Evolutionary conservation across 1,284 basidiomycete genomes (phyloP), one percentile per base, ranked within the genome.

Genomic region (Mycena citricolor): DNA sequence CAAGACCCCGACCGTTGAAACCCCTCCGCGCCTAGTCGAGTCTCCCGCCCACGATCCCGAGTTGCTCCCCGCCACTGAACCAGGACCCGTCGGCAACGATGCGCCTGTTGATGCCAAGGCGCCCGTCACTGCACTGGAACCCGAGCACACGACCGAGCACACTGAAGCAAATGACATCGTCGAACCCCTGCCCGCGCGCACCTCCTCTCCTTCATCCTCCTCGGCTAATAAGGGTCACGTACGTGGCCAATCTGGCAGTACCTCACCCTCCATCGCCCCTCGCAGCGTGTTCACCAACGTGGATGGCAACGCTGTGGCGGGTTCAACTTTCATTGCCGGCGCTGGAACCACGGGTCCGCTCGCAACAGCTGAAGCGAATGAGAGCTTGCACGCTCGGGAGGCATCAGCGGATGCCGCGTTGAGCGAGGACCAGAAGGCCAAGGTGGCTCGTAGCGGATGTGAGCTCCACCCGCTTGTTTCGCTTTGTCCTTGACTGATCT

Each of bases 401-500:
- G 60, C 64, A n/a, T 60, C 57, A 4, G 72, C 73, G 0, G 73
- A 78, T 23, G 60, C 62, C 6, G 61, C 57, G 13, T 57, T 80
- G 50, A 69, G 63, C 6, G 63, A 67, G 13, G 74, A 72, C 59
- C 70, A 77, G 52, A 70, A 64, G 60, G 57, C 64, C 2, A 74
- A 66, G 54, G 70, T 80, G 25, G 58, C 51, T 16, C 79, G 74
- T 57, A 56, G 57, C 13, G 74, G 77, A 61, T 57, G 79, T 79
- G 32, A 42, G 70, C 59, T 5, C 17, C 38, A 1, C 29, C 19
- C 26, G 32, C 22, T 8, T 21, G 33, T 14, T n/a, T n/a, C 8
- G 30, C 32, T 17, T 21, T 13, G 17, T 43, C 4, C 16, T 31
- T 29, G 36, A 32, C 26, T 54, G 12, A 22, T 34, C 3, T 35